Evolutionary conservation across 352 stramenopile genomes (phyloP).

Genomic region (Albugo laibachii): DNA sequence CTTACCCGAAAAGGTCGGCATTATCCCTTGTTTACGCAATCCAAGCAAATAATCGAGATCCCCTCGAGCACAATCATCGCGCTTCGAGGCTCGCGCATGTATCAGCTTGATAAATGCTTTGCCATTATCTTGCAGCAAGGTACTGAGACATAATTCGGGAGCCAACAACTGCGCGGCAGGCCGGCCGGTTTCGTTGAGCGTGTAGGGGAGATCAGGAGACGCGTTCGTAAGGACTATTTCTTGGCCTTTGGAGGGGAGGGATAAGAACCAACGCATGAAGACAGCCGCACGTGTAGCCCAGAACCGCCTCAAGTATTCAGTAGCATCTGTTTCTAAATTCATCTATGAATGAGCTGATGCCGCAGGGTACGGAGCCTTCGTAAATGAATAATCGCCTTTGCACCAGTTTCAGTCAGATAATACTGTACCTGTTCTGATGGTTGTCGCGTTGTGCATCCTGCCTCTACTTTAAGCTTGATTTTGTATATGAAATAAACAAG

Average conservation of each 20-base stretch:
- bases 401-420: too few relatives aligned
- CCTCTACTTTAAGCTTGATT: too few relatives aligned
- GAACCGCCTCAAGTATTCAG: slow-evolving; percentile 45
- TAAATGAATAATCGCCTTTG: too few relatives aligned
- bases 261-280: slow-evolving; percentile 76
- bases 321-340: neutral
- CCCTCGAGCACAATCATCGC: slow-evolving; percentile 51
- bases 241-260: slow-evolving; percentile 51
- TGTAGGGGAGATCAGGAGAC: slow-evolving; percentile 58
- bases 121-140: slow-evolving; percentile 55
- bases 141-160: slow-evolving; percentile 50
- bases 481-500: too few relatives aligned
- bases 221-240: slow-evolving; percentile 58
- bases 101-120: slow-evolving; percentile 58
- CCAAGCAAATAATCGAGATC: slow-evolving; percentile 50
- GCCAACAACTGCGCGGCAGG: slow-evolving; percentile 43
- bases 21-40: slow-evolving; percentile 31
- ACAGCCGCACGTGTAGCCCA: slow-evolving; percentile 42
- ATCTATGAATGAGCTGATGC: too few relatives aligned
- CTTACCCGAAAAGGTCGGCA: slow-evolving; percentile 73
- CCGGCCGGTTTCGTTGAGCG: slow-evolving; percentile 15
- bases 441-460: too few relatives aligned
- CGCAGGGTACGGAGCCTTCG: too few relatives aligned
- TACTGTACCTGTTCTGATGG: too few relatives aligned
- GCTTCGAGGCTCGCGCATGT: slow-evolving; percentile 43